phyloP scores from a whole-genome alignment of 1,284 basidiomycete species.

The Cryptococcus wingfieldii region DNA sequence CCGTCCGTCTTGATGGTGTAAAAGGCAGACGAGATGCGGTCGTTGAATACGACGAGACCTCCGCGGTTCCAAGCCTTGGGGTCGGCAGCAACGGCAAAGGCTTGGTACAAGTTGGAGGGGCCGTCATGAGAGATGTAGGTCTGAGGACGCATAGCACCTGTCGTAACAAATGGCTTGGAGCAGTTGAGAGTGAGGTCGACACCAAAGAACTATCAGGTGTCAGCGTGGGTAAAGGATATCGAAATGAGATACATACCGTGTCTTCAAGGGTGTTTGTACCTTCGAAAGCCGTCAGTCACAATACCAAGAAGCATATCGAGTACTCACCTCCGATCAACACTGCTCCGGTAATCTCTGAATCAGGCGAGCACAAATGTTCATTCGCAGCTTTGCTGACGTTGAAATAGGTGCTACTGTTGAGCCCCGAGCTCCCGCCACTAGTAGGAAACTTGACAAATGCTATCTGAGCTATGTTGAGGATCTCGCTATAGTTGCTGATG shows the following conservation, averaged over 20 bases:
- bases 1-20: constrained; percentile 38
- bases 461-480: constrained; percentile 11
- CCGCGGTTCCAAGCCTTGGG: constrained; percentile 28
- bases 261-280: constrained; percentile 42
- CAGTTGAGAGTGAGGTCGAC: constrained; percentile 17
- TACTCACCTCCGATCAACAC: constrained; percentile 19
- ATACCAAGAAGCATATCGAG: too few relatives aligned
- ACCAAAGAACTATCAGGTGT: constrained; percentile 9
- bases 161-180: constrained; percentile 39
- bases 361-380: constrained; percentile 23
- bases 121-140: constrained; percentile 37
- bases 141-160: constrained; percentile 44
- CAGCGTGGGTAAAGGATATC: background rate
- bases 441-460: constrained; percentile 4
- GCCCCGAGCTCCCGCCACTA: constrained; percentile 6
- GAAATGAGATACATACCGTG: constrained; percentile 15
- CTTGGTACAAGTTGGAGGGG: constrained; percentile 38
- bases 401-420: constrained; percentile 28
- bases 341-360: constrained; percentile 22
- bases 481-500: constrained; percentile 9
- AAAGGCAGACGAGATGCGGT: constrained; percentile 34
- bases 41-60: constrained; percentile 37
- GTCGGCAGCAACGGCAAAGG: constrained; percentile 26
- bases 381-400: constrained; percentile 27
- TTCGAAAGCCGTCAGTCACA: too few relatives aligned